phyloP scores from a whole-genome alignment of 495 filamentous ascomycete genomes.

The Penicillium flavigenum region DNA sequence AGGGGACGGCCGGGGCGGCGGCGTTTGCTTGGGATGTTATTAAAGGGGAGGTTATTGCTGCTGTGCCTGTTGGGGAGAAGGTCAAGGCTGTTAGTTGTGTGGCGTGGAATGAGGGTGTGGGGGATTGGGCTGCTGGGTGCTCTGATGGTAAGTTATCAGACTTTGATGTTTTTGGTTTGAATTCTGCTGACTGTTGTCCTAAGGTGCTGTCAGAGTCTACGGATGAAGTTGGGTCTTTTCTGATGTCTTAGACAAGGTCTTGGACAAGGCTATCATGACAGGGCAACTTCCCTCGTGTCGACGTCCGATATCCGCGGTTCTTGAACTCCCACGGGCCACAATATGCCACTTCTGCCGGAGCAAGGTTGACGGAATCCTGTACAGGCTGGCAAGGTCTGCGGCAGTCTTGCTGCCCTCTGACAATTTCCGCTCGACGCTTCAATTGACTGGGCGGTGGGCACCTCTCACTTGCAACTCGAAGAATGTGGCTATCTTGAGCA shows the following conservation, averaged over 20 bases:
- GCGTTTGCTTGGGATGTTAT: constrained; percentile 91
- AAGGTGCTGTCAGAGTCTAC: constrained; percentile 31
- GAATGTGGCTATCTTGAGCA: not conserved
- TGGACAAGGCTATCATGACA: not conserved
- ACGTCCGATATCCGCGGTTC: not conserved
- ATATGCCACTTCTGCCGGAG: not conserved
- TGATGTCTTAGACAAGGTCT: too few relatives aligned
- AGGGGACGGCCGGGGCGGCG: constrained; percentile 50
- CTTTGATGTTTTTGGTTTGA: not conserved
- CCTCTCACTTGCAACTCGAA: not conserved
- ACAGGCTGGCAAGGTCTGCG: not conserved
- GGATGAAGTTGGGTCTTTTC: constrained; percentile 15
- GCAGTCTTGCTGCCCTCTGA: not conserved
- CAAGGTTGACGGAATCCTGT: too few relatives aligned
- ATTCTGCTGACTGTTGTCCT: constrained; percentile 3
- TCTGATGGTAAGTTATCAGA: constrained; percentile 50
- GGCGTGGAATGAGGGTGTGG: constrained; percentile 70
- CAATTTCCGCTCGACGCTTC: too few relatives aligned
- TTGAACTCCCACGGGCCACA: not conserved
- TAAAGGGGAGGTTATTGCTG: constrained; percentile 64
- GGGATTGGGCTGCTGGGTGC: constrained; percentile 64
- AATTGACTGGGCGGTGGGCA: not conserved
- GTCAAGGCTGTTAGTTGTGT: constrained; percentile 62
- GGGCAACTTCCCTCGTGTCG: not conserved
- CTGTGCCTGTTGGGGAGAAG: constrained; percentile 56